phyloP scores from a whole-genome alignment of 2,329 filamentous ascomycete genomes.

The Zymoseptoria tritici region DNA sequence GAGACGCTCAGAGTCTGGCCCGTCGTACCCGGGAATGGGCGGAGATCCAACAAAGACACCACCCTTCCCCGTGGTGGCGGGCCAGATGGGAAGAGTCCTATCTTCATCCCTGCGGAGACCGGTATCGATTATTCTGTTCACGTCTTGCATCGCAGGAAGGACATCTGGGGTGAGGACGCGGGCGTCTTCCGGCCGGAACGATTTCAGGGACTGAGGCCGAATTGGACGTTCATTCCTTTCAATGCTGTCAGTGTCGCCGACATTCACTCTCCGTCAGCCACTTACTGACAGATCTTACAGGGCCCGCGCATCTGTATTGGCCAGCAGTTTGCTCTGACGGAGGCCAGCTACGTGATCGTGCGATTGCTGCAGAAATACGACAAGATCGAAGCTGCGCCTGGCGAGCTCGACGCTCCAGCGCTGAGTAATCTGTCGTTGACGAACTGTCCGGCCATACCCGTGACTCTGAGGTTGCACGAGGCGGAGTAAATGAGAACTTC shows the following conservation, averaged over 20 bases:
- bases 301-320: slow-evolving; percentile 80
- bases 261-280: slow-evolving; percentile 7
- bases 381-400: slow-evolving; percentile 19
- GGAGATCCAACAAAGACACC: slow-evolving; percentile 59
- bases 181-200: slow-evolving; percentile 33
- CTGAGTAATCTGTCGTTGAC: slow-evolving; percentile 24
- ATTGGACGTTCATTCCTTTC: slow-evolving; percentile 32
- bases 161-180: slow-evolving; percentile 35
- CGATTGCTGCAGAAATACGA: slow-evolving; percentile 28
- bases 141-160: slow-evolving; percentile 32
- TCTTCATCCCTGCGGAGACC: slow-evolving; percentile 36
- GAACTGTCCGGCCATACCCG: slow-evolving; percentile 20
- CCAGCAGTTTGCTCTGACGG: slow-evolving; percentile 58
- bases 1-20: slow-evolving; percentile 66
- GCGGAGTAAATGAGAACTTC: slow-evolving; percentile 4
- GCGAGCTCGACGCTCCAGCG: slow-evolving; percentile 14
- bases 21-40: slow-evolving; percentile 55
- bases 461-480: slow-evolving; percentile 22
- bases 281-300: slow-evolving; percentile 1
- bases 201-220: slow-evolving; percentile 22
- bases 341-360: slow-evolving; percentile 26
- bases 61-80: slow-evolving; percentile 61
- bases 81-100: slow-evolving; percentile 45
- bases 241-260: slow-evolving; percentile 15
- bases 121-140: slow-evolving; percentile 28